phyloP scores from a whole-genome alignment of 148 eudicot species.

The Polygonum maritimum region DNA sequence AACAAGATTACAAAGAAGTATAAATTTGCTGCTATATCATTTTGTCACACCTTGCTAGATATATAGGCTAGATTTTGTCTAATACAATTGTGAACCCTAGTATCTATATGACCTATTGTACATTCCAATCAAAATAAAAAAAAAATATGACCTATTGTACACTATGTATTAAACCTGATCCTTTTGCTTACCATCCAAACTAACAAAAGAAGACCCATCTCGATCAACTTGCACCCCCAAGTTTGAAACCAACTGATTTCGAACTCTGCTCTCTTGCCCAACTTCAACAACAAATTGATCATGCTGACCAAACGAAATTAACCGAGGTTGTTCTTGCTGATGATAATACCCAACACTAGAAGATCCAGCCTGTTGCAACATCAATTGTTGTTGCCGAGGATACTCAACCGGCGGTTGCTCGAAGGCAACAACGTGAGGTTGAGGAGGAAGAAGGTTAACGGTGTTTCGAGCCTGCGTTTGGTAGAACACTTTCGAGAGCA shows the following conservation, averaged over 20 bases:
- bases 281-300: slow-evolving; percentile 4
- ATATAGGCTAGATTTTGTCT: not conserved
- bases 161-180: not conserved
- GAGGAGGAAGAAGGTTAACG: too few relatives aligned
- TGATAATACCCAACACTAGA: not conserved
- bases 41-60: too few relatives aligned
- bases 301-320: slow-evolving; percentile 28
- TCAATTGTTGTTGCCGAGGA: not conserved
- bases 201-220: slow-evolving; percentile 18
- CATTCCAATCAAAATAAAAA: too few relatives aligned
- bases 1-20: too few relatives aligned
- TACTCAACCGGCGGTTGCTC: slow-evolving; percentile 4
- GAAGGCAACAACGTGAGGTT: slow-evolving; percentile 25
- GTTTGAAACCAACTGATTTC: slow-evolving; percentile 43
- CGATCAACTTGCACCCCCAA: slow-evolving; percentile 27
- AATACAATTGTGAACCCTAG: not conserved
- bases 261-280: slow-evolving; percentile 25
- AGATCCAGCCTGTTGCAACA: not conserved
- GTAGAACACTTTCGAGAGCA: slow-evolving; percentile 80
- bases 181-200: not conserved
- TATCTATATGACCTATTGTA: not conserved
- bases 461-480: slow-evolving; percentile 91
- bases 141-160: not conserved
- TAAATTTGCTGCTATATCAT: too few relatives aligned
- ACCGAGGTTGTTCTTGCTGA: slow-evolving; percentile 28